Conservation (phyloP, 176 grass and related monocot species). For the Avena atlantica region DNA sequence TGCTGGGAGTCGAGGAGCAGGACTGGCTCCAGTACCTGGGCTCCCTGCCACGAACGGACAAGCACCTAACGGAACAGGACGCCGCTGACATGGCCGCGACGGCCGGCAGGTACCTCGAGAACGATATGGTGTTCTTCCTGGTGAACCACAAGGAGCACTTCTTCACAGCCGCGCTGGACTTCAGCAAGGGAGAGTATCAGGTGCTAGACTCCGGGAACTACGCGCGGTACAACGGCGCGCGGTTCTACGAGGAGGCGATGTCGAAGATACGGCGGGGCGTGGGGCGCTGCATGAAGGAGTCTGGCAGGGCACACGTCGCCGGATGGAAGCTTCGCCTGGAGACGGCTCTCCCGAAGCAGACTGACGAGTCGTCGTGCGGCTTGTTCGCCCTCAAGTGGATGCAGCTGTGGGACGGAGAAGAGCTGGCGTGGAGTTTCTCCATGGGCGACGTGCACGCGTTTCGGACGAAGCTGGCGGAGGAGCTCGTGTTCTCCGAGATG, state of each 20-base stretch:
- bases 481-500: conserved; percentile 36
- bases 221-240: neutral
- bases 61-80: neutral
- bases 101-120: conserved; percentile 8
- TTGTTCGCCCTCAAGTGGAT: conserved; percentile 39
- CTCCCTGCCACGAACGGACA: neutral
- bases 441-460: conserved; percentile 36
- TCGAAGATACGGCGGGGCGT: conserved; percentile 35
- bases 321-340: neutral
- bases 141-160: conserved; percentile 20
- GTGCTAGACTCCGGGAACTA: conserved; percentile 30
- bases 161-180: conserved; percentile 25
- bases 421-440: conserved; percentile 1
- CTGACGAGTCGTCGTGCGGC: conserved; percentile 39
- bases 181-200: conserved; percentile 6
- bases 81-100: conserved; percentile 17
- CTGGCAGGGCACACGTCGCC: neutral
- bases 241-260: neutral
- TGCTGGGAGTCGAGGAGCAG: conserved; percentile 26
- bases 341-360: conserved; percentile 20
- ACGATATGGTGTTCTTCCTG: conserved; percentile 43
- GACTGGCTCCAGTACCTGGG: conserved; percentile 35
- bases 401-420: conserved; percentile 40
- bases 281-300: conserved; percentile 14
- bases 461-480: conserved; percentile 29